These are phyloP conservation scores for Apiospora arundinis DNA, from an alignment of 2,329 filamentous ascomycete genomes.

Conservation along the genomic window DNA sequence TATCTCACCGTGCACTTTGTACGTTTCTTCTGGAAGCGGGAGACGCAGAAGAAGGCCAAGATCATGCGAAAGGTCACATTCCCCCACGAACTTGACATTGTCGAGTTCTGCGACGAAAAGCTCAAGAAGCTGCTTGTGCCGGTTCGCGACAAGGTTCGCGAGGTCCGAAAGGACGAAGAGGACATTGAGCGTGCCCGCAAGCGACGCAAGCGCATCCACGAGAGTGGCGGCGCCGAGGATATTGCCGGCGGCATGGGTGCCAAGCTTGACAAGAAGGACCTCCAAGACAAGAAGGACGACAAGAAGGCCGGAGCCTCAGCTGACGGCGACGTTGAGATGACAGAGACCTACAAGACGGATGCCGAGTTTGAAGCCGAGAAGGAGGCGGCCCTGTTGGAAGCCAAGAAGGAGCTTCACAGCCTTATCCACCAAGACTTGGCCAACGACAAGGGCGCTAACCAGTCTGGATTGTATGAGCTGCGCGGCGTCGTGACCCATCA, in stretches of 20 bases:
- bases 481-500: constrained; percentile 95
- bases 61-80: constrained; percentile 99
- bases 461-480: constrained; percentile 94
- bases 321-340: constrained; percentile 76
- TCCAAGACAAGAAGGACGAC: constrained; percentile 46
- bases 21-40: constrained; percentile 96
- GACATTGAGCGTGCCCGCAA: constrained; percentile 92
- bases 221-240: constrained; percentile 54
- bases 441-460: constrained; percentile 83
- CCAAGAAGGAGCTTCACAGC: constrained; percentile 86
- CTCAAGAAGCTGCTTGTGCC: constrained; percentile 83
- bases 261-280: constrained; percentile 55
- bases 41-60: constrained; percentile 97
- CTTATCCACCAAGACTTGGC: constrained; percentile 78
- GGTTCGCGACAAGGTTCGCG: constrained; percentile 94
- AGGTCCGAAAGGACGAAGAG: constrained; percentile 92
- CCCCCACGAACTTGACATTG: constrained; percentile 87
- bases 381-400: constrained; percentile 72
- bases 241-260: constrained; percentile 55
- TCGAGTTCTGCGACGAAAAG: constrained; percentile 95
- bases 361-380: constrained; percentile 90
- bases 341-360: constrained; percentile 86
- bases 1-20: constrained; percentile 98
- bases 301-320: constrained; percentile 48
- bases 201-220: constrained; percentile 75